phyloP scores from a whole-genome alignment of 805 yeast species.

The Ogataea degrootiae region DNA sequence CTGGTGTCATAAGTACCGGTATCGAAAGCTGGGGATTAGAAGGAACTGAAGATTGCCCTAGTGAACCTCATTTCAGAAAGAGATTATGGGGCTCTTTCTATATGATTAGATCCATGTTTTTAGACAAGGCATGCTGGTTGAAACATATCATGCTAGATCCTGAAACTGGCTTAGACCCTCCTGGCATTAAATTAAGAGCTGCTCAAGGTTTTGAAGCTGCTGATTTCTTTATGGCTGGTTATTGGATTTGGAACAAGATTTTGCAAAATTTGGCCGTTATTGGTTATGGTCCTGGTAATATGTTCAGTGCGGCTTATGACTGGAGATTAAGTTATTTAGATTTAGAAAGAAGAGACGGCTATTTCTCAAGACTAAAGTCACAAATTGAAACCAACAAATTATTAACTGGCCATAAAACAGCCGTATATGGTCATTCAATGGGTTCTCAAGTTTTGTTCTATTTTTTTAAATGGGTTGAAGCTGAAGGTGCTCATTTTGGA shows the following conservation, averaged over 20 bases:
- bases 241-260: slow-evolving; percentile 98
- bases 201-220: slow-evolving; percentile 97
- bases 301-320: slow-evolving; percentile 90
- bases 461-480: slow-evolving; percentile 96
- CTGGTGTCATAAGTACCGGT: slow-evolving; percentile 95
- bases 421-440: slow-evolving; percentile 92
- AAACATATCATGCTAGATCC: slow-evolving; percentile 86
- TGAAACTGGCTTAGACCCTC: slow-evolving; percentile 90
- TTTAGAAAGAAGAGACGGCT: slow-evolving; percentile 80
- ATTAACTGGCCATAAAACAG: slow-evolving; percentile 58
- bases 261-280: slow-evolving; percentile 91
- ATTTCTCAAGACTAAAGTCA: slow-evolving; percentile 70
- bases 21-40: slow-evolving; percentile 87
- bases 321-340: slow-evolving; percentile 93
- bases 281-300: slow-evolving; percentile 88
- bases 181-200: slow-evolving; percentile 72
- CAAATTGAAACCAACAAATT: slow-evolving; percentile 61
- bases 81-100: slow-evolving; percentile 96
- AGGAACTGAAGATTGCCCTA: slow-evolving; percentile 76
- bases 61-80: slow-evolving; percentile 80
- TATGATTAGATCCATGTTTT: slow-evolving; percentile 87
- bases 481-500: slow-evolving; percentile 72
- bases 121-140: slow-evolving; percentile 92
- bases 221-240: slow-evolving; percentile 94
- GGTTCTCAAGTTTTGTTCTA: slow-evolving; percentile 87